Evolutionary conservation across 1,139 yeast genomes (phyloP), one percentile per base, ranked within the genome.

Genomic region (Torulaspora globosa): DNA sequence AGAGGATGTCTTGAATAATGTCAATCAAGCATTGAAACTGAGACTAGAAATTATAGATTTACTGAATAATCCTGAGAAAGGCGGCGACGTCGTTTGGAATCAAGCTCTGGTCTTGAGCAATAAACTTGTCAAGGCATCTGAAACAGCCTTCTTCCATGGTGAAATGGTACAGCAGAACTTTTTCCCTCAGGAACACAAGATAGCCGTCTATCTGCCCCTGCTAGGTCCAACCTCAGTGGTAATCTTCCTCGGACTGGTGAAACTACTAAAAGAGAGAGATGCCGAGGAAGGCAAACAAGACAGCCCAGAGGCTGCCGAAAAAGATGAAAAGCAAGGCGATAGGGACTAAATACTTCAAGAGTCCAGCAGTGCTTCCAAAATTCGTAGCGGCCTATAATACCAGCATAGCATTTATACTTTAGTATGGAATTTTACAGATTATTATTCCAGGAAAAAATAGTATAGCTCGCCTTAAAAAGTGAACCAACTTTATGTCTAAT

Each of bases 121-220:
- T 11, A 59, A 65, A 15, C 80, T 92, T 6, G 71, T 78, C 26
- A 64, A 70, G 34, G 65, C 70, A 29, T 80, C 95, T 1, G 85
- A 88, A 57, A 70, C 72, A 32, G 97, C 97, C 0, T 90, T 92
- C 59, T 92, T 90, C 64, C 95, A 90, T 55, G 85, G 86, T 58
- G 90, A 84, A 65, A 90, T 92, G 95, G 92, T 90, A 7, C 96
- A 88, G 59, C 97, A 90, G 61, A 86, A 85, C 40, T 89, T 85
- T 60, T 89, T 90, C 72, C 97, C 97, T 0, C 90, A 87, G 54
- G 97, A 90, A 61, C 97, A 92, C 63, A 89, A 88, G 62, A 72
- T 90, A 59, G 97, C 97, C 0, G 96, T 92, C 0, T 92, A 89
- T 55, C 72, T 88, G 58, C 98, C 97, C 0, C 69, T 92, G 44